Evolutionary conservation across 192 early-diverging fungal genomes (phyloP), one percentile per base, ranked within the genome.

Genomic region (Pilobolus umbonatus): DNA sequence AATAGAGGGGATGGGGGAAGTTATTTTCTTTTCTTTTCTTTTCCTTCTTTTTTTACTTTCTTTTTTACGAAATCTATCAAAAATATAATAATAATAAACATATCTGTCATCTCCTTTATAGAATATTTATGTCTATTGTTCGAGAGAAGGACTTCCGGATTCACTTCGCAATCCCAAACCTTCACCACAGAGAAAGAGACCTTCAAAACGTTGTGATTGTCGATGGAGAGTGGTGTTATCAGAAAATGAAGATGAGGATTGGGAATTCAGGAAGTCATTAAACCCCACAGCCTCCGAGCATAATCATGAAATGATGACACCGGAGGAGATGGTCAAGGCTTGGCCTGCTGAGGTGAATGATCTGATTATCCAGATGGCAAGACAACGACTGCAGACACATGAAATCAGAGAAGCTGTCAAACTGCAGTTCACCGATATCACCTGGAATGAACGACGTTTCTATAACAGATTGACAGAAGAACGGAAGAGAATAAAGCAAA

Each of bases 121-220:
- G 80, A 80, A 82, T 56, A 73, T 82, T n/a, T 82, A 82, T 46
- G 53, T 82, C 31, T 82, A 82, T 47, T 82, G 80, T 45, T 82
- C 80, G 3, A 72, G 80, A 19, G 80, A 82, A 75, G 80, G 80
- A 17, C 62, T 82, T 9, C 73, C 78, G 5, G 80, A 82, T 52
- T 78, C 75, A 7, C 67, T 71, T 61, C 75, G 75, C 40, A 74
- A 75, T 55, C 72, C 73, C 25, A 80, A 78, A 67, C 67, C 75
- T 25, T 71, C 75, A 19, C 67, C 67, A 29, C 78, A 82, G 60
- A 53, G 80, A 34, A 82, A 82, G 57, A 71, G 80, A 21, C 57
- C 77, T 1, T 80, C 78, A 2, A 74, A 75, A 56, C 72, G 78
- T 39, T 82, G 80, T 43, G 80, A 80, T 49, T 82, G 80, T 62